These are phyloP conservation scores for Solanum ossicruentum DNA, from an alignment of 257 asterid genomes.

Conservation along the genomic window DNA sequence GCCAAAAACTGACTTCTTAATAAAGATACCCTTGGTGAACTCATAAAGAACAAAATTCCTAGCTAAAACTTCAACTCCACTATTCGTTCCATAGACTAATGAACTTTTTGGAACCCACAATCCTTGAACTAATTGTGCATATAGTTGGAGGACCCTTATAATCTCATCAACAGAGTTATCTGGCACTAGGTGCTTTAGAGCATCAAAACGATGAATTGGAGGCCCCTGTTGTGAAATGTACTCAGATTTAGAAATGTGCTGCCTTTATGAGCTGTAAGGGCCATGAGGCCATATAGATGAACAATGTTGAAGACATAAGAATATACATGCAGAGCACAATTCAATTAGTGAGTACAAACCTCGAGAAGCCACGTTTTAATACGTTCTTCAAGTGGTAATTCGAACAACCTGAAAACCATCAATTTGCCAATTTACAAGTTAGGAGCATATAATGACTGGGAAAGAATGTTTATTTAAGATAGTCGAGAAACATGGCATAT, in stretches of 20 bases:
- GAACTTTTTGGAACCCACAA: conserved; percentile 72
- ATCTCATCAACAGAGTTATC: conserved; percentile 52
- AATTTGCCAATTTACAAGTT: neutral
- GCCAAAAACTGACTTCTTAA: conserved; percentile 23
- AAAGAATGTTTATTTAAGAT: neutral
- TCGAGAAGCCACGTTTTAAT: conserved; percentile 42
- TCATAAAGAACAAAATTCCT: conserved; percentile 53
- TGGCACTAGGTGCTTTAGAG: conserved; percentile 65
- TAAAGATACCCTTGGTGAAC: conserved; percentile 42
- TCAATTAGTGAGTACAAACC: conserved; percentile 26
- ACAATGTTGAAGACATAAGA: neutral
- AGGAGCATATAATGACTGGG: neutral
- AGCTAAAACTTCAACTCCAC: conserved; percentile 22
- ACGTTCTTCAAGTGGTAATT: conserved; percentile 65
- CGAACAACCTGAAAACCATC: conserved; percentile 47
- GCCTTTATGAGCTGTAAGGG: neutral
- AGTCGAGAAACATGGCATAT: neutral
- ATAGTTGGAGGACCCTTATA: conserved; percentile 42
- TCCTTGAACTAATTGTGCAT: conserved; percentile 78
- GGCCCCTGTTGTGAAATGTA: conserved; percentile 47
- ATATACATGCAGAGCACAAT: neutral
- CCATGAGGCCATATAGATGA: neutral
- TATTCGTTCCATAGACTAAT: conserved; percentile 27
- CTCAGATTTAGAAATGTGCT: conserved; percentile 7
- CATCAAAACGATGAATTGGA: conserved; percentile 59